Conservation (phyloP, 768 basidiomycete genomes). For the Panaeolus papilionaceus region DNA sequence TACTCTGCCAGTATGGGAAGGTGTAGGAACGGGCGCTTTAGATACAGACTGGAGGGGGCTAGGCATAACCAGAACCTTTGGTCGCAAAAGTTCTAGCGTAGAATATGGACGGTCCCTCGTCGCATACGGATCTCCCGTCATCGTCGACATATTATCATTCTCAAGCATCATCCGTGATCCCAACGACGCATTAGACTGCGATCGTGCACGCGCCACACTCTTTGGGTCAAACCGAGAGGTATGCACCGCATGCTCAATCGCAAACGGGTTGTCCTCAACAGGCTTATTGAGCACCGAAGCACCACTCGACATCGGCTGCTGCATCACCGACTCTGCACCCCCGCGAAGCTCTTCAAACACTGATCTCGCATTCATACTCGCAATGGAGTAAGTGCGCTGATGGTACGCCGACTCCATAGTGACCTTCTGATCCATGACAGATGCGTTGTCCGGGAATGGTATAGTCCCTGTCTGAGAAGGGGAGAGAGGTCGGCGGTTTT, state of each 20-base stretch:
- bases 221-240: conserved; percentile 88
- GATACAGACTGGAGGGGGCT: conserved; percentile 72
- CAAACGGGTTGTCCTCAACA: conserved; percentile 69
- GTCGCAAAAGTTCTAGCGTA: conserved; percentile 80
- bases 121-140: conserved; percentile 43
- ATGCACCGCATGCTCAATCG: conserved; percentile 67
- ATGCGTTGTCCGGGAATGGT: conserved; percentile 42
- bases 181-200: conserved; percentile 68
- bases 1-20: conserved; percentile 33
- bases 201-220: conserved; percentile 57
- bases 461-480: conserved; percentile 52
- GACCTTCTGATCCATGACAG: conserved; percentile 35
- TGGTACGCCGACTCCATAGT: conserved; percentile 34
- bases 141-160: conserved; percentile 52
- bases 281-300: conserved; percentile 49
- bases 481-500: conserved; percentile 49
- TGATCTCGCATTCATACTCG: conserved; percentile 56
- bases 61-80: conserved; percentile 95
- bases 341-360: conserved; percentile 42
- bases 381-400: conserved; percentile 55
- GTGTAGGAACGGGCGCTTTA: conserved; percentile 38
- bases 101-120: conserved; percentile 67
- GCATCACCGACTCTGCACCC: conserved; percentile 37
- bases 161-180: conserved; percentile 70
- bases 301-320: conserved; percentile 46